These are phyloP conservation scores for Jamesozyma piceae DNA, from an alignment of 805 yeast genomes.

Conservation along the genomic window DNA sequence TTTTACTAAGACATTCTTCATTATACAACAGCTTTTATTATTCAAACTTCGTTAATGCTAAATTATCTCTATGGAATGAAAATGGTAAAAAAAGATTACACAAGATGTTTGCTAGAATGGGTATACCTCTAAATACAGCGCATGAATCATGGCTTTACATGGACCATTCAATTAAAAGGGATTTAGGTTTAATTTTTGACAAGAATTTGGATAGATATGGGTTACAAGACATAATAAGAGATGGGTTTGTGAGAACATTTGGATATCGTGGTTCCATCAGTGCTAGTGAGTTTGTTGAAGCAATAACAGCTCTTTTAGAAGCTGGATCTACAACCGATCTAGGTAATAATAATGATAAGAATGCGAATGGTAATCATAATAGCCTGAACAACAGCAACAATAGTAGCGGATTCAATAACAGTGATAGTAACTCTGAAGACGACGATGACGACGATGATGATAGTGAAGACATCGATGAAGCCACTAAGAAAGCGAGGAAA, in stretches of 20 bases:
- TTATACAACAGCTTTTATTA: slow-evolving; percentile 83
- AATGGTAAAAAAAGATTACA: slow-evolving; percentile 81
- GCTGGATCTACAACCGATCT: slow-evolving; percentile 34
- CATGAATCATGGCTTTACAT: slow-evolving; percentile 88
- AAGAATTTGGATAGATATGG: slow-evolving; percentile 69
- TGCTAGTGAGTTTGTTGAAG: slow-evolving; percentile 89
- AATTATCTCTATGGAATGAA: slow-evolving; percentile 80
- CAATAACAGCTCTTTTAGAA: slow-evolving; percentile 77
- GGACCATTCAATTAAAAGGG: slow-evolving; percentile 70
- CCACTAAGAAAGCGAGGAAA: slow-evolving; percentile 4
- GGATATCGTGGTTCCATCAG: slow-evolving; percentile 83
- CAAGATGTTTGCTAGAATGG: slow-evolving; percentile 93
- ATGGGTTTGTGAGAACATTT: slow-evolving; percentile 77
- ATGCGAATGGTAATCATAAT: slow-evolving; percentile 16
- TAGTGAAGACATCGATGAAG: slow-evolving; percentile 25
- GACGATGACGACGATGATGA: slow-evolving; percentile 25
- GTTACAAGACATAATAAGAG: slow-evolving; percentile 69
- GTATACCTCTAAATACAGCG: slow-evolving; percentile 80
- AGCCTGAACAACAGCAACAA: slow-evolving; percentile 18
- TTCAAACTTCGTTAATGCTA: slow-evolving; percentile 85
- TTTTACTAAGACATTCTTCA: slow-evolving; percentile 86
- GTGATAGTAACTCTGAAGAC: slow-evolving; percentile 20
- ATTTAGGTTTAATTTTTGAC: slow-evolving; percentile 56
- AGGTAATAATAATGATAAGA: slow-evolving; percentile 3
- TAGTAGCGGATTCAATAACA: slow-evolving; percentile 17